phyloP scores from a whole-genome alignment of 768 basidiomycete species.

The Rhodotorula sphaerocarpa region DNA sequence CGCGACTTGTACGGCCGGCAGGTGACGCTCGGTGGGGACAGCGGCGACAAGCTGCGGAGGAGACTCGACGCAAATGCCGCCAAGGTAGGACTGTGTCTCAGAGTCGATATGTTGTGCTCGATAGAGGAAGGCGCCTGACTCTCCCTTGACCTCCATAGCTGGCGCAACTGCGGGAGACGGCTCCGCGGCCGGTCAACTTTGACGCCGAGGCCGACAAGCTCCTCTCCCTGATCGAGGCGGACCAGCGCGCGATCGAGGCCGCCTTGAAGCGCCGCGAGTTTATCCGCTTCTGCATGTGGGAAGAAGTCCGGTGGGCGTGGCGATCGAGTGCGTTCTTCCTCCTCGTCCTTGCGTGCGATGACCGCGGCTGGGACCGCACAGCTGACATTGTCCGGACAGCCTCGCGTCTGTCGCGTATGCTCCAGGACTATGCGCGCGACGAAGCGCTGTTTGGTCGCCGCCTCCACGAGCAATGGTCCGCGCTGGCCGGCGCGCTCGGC shows the following conservation, averaged over 20 bases:
- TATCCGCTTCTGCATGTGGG: constrained; percentile 50
- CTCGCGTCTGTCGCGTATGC: background rate
- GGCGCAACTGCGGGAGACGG: constrained; percentile 4
- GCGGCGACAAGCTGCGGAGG: constrained; percentile 78
- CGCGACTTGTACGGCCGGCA: constrained; percentile 45
- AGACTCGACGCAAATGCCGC: constrained; percentile 66
- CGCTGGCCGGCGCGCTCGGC: constrained; percentile 4
- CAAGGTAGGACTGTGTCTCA: constrained; percentile 52
- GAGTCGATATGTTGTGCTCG: too few species aligned
- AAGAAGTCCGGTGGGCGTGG: constrained; percentile 20
- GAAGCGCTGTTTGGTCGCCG: background rate
- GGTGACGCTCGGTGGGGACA: constrained; percentile 77
- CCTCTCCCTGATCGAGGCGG: constrained; percentile 65
- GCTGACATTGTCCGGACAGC: too few species aligned
- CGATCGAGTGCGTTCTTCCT: constrained; percentile 14
- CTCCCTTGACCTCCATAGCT: constrained; percentile 4
- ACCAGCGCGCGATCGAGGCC: constrained; percentile 68
- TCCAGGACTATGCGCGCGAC: background rate
- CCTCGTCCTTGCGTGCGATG: background rate
- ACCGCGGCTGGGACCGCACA: too few species aligned
- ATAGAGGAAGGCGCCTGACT: too few species aligned
- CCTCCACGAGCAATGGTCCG: constrained; percentile 1
- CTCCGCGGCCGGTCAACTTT: background rate
- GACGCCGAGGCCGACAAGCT: constrained; percentile 62
- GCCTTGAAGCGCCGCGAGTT: constrained; percentile 73